phyloP scores from a whole-genome alignment of 2,329 filamentous ascomycete genomes.

The Trichoderma harzianum region DNA sequence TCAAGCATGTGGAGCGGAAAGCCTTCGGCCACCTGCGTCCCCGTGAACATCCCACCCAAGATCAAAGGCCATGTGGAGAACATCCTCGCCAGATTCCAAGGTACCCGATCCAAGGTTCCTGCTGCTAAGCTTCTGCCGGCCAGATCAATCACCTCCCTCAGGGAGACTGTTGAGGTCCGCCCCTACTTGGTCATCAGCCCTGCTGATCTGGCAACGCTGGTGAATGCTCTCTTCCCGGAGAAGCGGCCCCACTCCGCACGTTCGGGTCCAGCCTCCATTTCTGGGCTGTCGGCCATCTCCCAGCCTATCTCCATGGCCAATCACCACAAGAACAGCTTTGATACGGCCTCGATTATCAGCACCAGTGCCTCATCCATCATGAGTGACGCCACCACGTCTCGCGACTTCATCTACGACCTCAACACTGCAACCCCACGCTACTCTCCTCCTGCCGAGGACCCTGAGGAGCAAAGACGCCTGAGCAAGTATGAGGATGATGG shows the following conservation, averaged over 20 bases:
- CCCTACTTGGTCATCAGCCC: slow-evolving; percentile 78
- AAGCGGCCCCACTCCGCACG: slow-evolving; percentile 60
- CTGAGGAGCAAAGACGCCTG: slow-evolving; percentile 40
- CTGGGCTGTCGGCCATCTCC: slow-evolving; percentile 64
- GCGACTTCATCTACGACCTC: slow-evolving; percentile 60
- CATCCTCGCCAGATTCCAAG: slow-evolving; percentile 63
- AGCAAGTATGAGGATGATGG: slow-evolving; percentile 62
- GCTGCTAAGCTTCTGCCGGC: slow-evolving; percentile 64
- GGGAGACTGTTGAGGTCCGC: slow-evolving; percentile 74
- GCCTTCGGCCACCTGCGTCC: slow-evolving; percentile 50
- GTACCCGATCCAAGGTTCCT: slow-evolving; percentile 46
- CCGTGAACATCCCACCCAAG: slow-evolving; percentile 52
- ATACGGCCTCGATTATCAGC: slow-evolving; percentile 68
- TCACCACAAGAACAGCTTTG: slow-evolving; percentile 53
- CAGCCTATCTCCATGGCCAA: slow-evolving; percentile 61
- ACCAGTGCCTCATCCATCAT: slow-evolving; percentile 69
- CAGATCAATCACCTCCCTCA: slow-evolving; percentile 66
- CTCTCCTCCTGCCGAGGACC: slow-evolving; percentile 50
- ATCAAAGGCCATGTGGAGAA: slow-evolving; percentile 69
- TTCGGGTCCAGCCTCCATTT: slow-evolving; percentile 66
- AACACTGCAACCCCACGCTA: slow-evolving; percentile 49
- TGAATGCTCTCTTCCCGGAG: slow-evolving; percentile 81
- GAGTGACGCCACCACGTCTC: slow-evolving; percentile 65
- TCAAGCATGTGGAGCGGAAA: slow-evolving; percentile 73
- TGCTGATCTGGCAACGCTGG: slow-evolving; percentile 72